Evolutionary conservation across 2,329 filamentous ascomycete genomes (phyloP), one percentile per base, ranked within the genome.

Genomic region (Cladosporium sphaerospermum): DNA sequence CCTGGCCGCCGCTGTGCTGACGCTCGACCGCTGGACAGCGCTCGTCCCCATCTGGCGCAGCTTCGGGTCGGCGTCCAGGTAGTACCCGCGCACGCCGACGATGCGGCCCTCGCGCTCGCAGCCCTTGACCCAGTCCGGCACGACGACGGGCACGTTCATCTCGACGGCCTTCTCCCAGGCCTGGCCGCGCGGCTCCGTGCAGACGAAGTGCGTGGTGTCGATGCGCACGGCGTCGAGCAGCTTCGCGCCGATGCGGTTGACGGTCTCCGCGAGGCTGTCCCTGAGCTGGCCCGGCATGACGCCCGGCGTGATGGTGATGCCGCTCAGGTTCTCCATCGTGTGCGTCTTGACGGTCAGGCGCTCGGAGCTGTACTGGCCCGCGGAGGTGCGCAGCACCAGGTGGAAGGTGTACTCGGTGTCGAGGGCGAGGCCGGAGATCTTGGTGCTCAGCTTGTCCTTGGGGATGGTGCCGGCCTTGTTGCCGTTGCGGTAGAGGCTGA

Each of bases 161-260:
- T 97, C 92, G 31, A 92, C 85, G 1, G 93, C 93, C 76, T 93
- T 95, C 73, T 99, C 93, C 93, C 93, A 99, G 10, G 86, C 80
- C 47, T 88, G 79, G 32, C 93, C 93, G 53, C 91, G 78, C 31
- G 91, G 91, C 69, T 99, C 93, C 9, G 89, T 95, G 58, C 92
- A 97, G 55, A 99, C 89, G 69, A 99, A 99, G 72, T 99, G 93
- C 13, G 93, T 99, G 1, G 93, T 99, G 69, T 99, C 93, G 66
- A 99, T 97, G 64, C 92, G 82, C 48, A 97, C 90, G 10, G 81
- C 81, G 62, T 96, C 92, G 54, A 89, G 87, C 59, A 97, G 78
- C 76, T 93, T 96, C 56, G 89, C 93, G 45, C 93, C 93, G 62
- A 99, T 95, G 61, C 89, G 81, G 65, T 93, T 85, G 34, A 96